These are phyloP conservation scores for Pichia kudriavzevii DNA, from an alignment of 1,139 yeast species.

Conservation along the genomic window DNA sequence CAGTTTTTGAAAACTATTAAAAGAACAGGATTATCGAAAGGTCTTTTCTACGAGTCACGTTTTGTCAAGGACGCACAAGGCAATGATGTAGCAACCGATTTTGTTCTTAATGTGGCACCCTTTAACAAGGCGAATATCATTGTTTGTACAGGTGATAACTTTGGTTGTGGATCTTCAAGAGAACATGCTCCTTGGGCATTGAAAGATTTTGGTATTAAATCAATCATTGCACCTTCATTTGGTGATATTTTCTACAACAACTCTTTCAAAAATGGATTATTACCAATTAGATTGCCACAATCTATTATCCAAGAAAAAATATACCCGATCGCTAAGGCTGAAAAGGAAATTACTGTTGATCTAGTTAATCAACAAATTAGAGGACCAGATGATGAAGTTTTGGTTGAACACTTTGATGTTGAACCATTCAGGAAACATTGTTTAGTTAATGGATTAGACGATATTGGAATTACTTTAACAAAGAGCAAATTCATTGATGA, in stretches of 20 bases:
- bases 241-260: constrained; percentile 98
- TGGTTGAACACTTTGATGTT: constrained; percentile 76
- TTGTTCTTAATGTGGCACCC: constrained; percentile 78
- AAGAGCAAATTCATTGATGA: constrained; percentile 69
- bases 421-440: constrained; percentile 94
- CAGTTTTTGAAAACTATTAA: constrained; percentile 96
- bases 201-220: constrained; percentile 92
- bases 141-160: constrained; percentile 91
- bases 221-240: constrained; percentile 93
- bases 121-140: constrained; percentile 73
- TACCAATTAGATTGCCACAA: constrained; percentile 83
- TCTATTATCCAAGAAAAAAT: constrained; percentile 63
- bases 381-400: constrained; percentile 62
- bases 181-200: constrained; percentile 99
- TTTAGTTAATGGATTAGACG: constrained; percentile 88
- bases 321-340: constrained; percentile 70
- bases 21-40: constrained; percentile 85
- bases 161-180: constrained; percentile 98
- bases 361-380: constrained; percentile 77
- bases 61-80: constrained; percentile 64
- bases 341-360: constrained; percentile 68
- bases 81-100: constrained; percentile 76
- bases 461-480: constrained; percentile 90
- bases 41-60: constrained; percentile 86
- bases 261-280: constrained; percentile 89